A percentile compares a stretch with the other conserved stretches of the same genome.
Conservation (phyloP, 768 basidiomycete genomes). For the Amanita polypyramis region DNA sequence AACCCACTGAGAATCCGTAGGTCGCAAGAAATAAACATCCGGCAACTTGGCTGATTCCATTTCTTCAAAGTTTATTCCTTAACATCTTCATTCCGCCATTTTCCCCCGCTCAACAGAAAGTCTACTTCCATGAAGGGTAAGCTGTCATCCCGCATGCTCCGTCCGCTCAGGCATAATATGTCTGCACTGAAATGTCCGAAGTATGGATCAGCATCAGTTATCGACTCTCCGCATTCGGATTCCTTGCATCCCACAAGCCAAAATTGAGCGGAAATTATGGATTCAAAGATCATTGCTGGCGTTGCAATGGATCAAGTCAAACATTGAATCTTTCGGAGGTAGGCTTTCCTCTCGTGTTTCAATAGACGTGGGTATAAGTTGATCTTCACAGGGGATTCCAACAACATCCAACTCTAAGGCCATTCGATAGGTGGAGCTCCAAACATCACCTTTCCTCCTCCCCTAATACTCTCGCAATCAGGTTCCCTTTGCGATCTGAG, state of each 20-base stretch:
- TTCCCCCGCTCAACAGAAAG: constrained; percentile 32
- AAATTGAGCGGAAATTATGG: constrained; percentile 64
- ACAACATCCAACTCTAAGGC: constrained; percentile 52
- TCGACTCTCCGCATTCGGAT: constrained; percentile 68
- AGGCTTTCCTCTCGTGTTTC: neutral
- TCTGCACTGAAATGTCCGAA: constrained; percentile 51
- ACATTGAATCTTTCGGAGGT: constrained; percentile 66
- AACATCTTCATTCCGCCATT: constrained; percentile 57
- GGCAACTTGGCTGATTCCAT: neutral
- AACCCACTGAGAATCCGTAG: constrained; percentile 65
- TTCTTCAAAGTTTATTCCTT: constrained; percentile 42
- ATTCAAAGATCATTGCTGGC: constrained; percentile 82
- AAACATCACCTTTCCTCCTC: too few species aligned
- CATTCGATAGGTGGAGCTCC: constrained; percentile 51
- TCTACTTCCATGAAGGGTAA: constrained; percentile 74
- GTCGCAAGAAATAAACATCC: constrained; percentile 8
- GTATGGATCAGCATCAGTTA: constrained; percentile 75
- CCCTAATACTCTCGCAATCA: too few species aligned
- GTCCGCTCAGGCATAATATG: constrained; percentile 52
- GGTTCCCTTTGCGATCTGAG: constrained; percentile 30
- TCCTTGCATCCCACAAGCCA: constrained; percentile 57
- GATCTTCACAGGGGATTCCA: constrained; percentile 37
- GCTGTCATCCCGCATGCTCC: constrained; percentile 58
- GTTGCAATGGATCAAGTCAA: constrained; percentile 58
- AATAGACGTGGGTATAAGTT: neutral